Evolutionary conservation across 2,329 filamentous ascomycete genomes (phyloP).

Genomic region (Neobulgaria alba): DNA sequence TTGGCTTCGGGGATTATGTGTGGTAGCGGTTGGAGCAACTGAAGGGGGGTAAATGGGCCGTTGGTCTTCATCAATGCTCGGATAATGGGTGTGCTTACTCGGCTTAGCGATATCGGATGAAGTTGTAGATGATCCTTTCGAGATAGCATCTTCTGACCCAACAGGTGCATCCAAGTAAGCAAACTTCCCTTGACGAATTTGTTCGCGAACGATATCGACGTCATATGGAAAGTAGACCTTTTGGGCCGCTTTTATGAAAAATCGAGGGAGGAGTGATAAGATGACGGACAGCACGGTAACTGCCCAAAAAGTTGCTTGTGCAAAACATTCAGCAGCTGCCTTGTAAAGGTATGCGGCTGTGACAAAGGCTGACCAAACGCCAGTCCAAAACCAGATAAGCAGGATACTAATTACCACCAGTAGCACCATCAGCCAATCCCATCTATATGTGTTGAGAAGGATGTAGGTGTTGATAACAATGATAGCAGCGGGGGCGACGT

Average conservation of each 20-base stretch:
- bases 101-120: constrained; percentile 47
- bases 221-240: constrained; percentile 93
- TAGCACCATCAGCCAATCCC: constrained; percentile 92
- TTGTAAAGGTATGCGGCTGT: constrained; percentile 65
- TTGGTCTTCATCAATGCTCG: constrained; percentile 74
- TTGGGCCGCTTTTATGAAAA: constrained; percentile 77
- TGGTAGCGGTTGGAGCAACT: constrained; percentile 65
- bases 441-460: constrained; percentile 90
- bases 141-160: constrained; percentile 28
- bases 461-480: constrained; percentile 91
- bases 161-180: constrained; percentile 48
- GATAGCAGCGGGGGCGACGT: constrained; percentile 76
- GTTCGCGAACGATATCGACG: constrained; percentile 91
- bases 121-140: constrained; percentile 41
- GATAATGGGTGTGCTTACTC: constrained; percentile 47
- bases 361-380: constrained; percentile 55
- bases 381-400: constrained; percentile 93
- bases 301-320: constrained; percentile 79
- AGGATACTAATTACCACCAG: constrained; percentile 76
- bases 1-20: constrained; percentile 72
- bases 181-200: constrained; percentile 76
- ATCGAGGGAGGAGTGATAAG: constrained; percentile 79
- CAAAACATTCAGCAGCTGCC: constrained; percentile 70
- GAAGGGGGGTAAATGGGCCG: constrained; percentile 92
- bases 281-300: constrained; percentile 69